Conservation (phyloP, 2,329 filamentous ascomycete species). For the Ustilaginoidea virens region DNA sequence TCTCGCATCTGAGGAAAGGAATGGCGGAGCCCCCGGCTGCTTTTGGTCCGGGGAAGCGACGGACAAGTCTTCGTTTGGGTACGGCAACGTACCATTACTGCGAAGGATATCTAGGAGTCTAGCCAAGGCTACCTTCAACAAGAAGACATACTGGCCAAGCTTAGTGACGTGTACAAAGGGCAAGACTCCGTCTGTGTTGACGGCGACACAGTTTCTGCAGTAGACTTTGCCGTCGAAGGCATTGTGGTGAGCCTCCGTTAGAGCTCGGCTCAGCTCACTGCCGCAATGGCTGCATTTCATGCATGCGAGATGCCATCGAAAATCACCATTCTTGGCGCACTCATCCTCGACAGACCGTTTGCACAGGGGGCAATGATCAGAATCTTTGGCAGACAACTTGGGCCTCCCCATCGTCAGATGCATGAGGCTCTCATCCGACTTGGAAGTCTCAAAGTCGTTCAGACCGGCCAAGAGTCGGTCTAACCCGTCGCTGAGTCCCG, state of each 20-base stretch:
- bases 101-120: constrained; percentile 76
- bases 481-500: constrained; percentile 56
- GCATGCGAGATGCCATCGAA: constrained; percentile 74
- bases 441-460: constrained; percentile 63
- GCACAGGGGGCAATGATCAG: constrained; percentile 73
- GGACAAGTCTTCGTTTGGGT: constrained; percentile 48
- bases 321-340: constrained; percentile 60
- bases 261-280: constrained; percentile 49
- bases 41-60: constrained; percentile 5
- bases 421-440: constrained; percentile 52
- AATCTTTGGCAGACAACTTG: constrained; percentile 55
- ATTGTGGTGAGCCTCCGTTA: constrained; percentile 59
- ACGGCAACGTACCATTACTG: constrained; percentile 65
- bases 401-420: constrained; percentile 52
- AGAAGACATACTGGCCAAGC: constrained; percentile 85
- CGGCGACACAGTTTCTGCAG: constrained; percentile 51
- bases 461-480: constrained; percentile 74
- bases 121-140: constrained; percentile 81
- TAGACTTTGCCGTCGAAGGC: constrained; percentile 51
- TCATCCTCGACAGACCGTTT: constrained; percentile 87
- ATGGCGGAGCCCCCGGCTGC: constrained; percentile 14
- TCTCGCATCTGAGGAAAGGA: constrained; percentile 47
- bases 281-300: constrained; percentile 55
- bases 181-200: constrained; percentile 34
- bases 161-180: constrained; percentile 64